A percentile compares a stretch with the other conserved stretches of the same genome.
These are phyloP conservation scores for Nakazawaea peltata DNA, from an alignment of 805 yeast genomes.

Conservation along the genomic window DNA sequence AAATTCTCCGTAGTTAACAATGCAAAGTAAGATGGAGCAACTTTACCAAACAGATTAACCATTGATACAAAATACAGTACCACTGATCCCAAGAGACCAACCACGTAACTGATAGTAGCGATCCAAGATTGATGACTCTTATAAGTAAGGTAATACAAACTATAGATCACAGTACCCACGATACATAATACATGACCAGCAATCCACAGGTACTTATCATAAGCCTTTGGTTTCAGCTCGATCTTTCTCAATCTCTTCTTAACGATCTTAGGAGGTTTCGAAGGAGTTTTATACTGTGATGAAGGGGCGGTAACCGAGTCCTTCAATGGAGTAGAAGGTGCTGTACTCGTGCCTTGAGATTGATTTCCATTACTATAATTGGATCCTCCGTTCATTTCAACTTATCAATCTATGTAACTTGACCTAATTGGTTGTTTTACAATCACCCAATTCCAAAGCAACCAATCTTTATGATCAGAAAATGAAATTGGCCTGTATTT, in stretches of 20 bases:
- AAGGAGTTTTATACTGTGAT: too few species aligned
- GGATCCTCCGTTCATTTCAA: too few species aligned
- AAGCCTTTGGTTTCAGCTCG: conserved; percentile 22
- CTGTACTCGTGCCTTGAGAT: neutral
- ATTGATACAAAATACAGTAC: conserved; percentile 44
- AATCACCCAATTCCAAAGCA: too few species aligned
- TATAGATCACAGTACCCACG: conserved; percentile 31
- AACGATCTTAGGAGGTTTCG: conserved; percentile 13
- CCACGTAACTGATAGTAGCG: conserved; percentile 45
- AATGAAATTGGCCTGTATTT: too few species aligned
- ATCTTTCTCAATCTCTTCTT: conserved; percentile 29
- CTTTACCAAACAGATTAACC: conserved; percentile 50
- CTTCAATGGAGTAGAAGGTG: neutral
- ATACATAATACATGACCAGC: conserved; percentile 44
- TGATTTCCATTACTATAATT: neutral
- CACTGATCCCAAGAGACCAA: conserved; percentile 49
- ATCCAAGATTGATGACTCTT: conserved; percentile 31
- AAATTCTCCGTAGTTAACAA: conserved; percentile 69
- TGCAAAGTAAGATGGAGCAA: conserved; percentile 53
- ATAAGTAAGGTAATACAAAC: conserved; percentile 23
- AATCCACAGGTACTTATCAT: conserved; percentile 45
- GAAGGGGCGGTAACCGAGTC: too few species aligned
- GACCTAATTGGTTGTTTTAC: too few species aligned
- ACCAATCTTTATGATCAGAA: too few species aligned
- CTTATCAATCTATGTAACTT: too few species aligned